phyloP scores from a whole-genome alignment of 768 basidiomycete genomes.

The Pleurotus tuoliensis region DNA sequence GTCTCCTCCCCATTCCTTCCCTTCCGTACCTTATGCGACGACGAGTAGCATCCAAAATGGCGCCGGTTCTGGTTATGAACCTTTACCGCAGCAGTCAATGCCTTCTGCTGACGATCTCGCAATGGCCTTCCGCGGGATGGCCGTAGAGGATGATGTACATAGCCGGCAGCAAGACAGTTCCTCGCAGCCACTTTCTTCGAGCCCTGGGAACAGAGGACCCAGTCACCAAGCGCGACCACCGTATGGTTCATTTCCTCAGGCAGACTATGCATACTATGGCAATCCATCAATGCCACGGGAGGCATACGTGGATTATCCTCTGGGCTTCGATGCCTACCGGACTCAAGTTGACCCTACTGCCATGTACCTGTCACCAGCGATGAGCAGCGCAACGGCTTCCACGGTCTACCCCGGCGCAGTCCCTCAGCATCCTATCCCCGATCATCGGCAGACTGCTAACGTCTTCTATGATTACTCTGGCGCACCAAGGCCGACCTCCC shows the following conservation, averaged over 20 bases:
- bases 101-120: constrained; percentile 38
- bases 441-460: constrained; percentile 43
- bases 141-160: constrained; percentile 23
- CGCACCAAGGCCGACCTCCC: constrained; percentile 44
- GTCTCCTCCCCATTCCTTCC: constrained; percentile 9
- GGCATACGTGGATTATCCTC: constrained; percentile 51
- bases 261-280: constrained; percentile 61
- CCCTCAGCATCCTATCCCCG: constrained; percentile 37
- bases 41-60: constrained; percentile 4
- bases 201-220: constrained; percentile 26
- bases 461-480: constrained; percentile 59
- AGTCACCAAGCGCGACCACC: constrained; percentile 38
- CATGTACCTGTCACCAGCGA: constrained; percentile 42
- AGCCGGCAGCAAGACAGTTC: constrained; percentile 9
- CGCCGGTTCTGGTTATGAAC: constrained; percentile 24
- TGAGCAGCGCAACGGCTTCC: constrained; percentile 38
- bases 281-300: constrained; percentile 42
- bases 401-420: constrained; percentile 47
- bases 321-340: constrained; percentile 43
- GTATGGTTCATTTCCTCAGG: constrained; percentile 47
- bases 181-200: background rate
- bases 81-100: constrained; percentile 32
- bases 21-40: constrained; percentile 6
- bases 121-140: constrained; percentile 49
- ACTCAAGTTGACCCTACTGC: constrained; percentile 40